Evolutionary conservation across 768 basidiomycete species (phyloP).

Genomic region (Heimioporus sp.): DNA sequence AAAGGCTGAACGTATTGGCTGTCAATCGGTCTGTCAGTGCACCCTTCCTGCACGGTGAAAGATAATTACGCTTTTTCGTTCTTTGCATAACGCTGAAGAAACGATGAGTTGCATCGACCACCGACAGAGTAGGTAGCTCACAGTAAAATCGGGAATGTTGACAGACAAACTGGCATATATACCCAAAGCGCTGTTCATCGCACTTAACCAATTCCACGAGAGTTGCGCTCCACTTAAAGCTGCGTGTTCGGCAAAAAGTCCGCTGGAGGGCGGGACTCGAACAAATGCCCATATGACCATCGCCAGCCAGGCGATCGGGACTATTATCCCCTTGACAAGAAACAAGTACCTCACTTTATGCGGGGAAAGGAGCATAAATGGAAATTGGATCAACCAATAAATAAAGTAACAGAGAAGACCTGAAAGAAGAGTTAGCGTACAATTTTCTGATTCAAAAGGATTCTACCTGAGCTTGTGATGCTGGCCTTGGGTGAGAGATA

Average conservation of each 20-base stretch:
- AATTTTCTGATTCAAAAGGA: no score
- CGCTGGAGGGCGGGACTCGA: slow-evolving; percentile 56
- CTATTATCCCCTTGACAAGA: slow-evolving; percentile 61
- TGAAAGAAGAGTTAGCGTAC: no score
- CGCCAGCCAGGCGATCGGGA: slow-evolving; percentile 61
- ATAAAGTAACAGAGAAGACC: slow-evolving; percentile 76
- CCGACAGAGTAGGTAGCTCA: slow-evolving; percentile 11
- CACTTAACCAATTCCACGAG: slow-evolving; percentile 75
- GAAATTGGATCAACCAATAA: slow-evolving; percentile 76
- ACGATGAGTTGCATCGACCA: slow-evolving; percentile 1
- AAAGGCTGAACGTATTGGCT: slow-evolving; percentile 74
- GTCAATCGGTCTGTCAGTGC: not conserved
- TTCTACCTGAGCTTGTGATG: slow-evolving; percentile 52
- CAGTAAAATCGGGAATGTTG: slow-evolving; percentile 86
- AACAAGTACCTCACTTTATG: slow-evolving; percentile 80
- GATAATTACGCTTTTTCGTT: slow-evolving; percentile 55
- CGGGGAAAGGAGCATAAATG: slow-evolving; percentile 74
- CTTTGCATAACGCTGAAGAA: slow-evolving; percentile 64
- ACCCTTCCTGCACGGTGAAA: not conserved
- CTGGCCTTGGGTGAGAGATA: slow-evolving; percentile 52
- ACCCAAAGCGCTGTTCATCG: slow-evolving; percentile 76
- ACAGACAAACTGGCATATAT: slow-evolving; percentile 70
- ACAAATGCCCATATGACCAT: slow-evolving; percentile 81
- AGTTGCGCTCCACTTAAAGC: slow-evolving; percentile 52
- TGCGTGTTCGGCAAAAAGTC: slow-evolving; percentile 56